Conservation (phyloP, 2,329 filamentous ascomycete species). For the Rutstroemia sp. region DNA sequence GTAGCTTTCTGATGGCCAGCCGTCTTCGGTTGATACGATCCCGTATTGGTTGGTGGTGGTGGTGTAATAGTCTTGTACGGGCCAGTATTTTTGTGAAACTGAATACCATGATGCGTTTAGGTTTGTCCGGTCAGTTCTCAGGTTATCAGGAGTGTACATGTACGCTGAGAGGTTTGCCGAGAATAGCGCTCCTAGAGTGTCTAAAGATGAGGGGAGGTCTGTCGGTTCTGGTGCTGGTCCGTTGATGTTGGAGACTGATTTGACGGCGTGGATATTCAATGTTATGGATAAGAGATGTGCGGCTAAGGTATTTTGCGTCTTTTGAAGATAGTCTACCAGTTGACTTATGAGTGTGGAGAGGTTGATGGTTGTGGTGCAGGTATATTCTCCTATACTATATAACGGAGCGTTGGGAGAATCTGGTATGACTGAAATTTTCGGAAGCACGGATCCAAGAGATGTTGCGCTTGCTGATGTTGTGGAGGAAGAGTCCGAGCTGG, state of each 20-base stretch:
- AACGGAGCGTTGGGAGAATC: conserved; percentile 26
- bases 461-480: conserved; percentile 1
- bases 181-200: conserved; percentile 41
- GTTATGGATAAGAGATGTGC: conserved; percentile 46
- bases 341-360: conserved; percentile 42
- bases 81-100: conserved; percentile 34
- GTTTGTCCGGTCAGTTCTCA: conserved; percentile 45
- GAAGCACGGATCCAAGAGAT: conserved; percentile 18
- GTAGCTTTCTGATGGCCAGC: conserved; percentile 57
- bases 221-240: conserved; percentile 34
- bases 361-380: conserved; percentile 47
- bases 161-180: conserved; percentile 40
- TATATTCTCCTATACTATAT: conserved; percentile 42
- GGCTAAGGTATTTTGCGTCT: conserved; percentile 46
- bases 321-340: conserved; percentile 43
- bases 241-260: conserved; percentile 35
- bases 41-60: conserved; percentile 23
- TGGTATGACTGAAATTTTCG: conserved; percentile 13
- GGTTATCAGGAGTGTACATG: conserved; percentile 45
- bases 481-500: background rate
- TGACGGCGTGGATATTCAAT: conserved; percentile 53
- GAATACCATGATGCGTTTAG: conserved; percentile 52
- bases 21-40: conserved; percentile 43
- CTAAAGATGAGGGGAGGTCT: conserved; percentile 36
- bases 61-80: conserved; percentile 45